Evolutionary conservation across 306 rosid genomes (phyloP), one percentile per base, ranked within the genome.

Genomic region (Oxytropis ochrocephala): DNA sequence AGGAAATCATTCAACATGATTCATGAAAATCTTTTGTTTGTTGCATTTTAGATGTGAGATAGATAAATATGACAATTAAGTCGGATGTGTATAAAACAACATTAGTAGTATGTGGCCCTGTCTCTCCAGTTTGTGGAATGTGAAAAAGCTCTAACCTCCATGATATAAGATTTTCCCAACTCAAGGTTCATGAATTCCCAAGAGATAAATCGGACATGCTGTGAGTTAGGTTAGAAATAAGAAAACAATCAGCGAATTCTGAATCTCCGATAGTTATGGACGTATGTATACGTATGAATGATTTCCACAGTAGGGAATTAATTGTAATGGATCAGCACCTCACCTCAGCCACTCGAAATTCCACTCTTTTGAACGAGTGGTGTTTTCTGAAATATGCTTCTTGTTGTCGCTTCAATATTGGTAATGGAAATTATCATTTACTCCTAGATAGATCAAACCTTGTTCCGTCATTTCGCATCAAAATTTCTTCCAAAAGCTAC

Each of bases 221-320:
- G 8, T 38, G 13, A 67, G 21, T 67, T 24, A n/a, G 52, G 11
- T 50, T 46, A 35, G 67, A 55, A 53, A 54, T 19, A 43, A 53
- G 59, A 24, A 36, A 36, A 8, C 32, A 47, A 4, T 24, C 75
- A 13, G 11, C 19, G 51, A 56, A 67, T 7, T 47, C 21, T 47
- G 4, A 44, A 56, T 30, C 35, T 56, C 52, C 47, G 8, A 27
- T 14, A 11, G 32, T 39, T 14, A 27, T 47, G 10, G 7, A 35
- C 47, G 12, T 27, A 55, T 69, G 66, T 16, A 19, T 35, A 60
- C 58, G 39, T 7, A 18, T 70, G 46, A 53, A 44, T 63, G 53
- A 17, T 70, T 62, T 70, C 58, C 50, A 69, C 72, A 35, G 7
- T 29, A n/a, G 55, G 33, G 74, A 16, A 65, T 56, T 13, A 27